Conservation (phyloP, 2,329 filamentous ascomycete genomes). For the Pseudovirgaria hyperparasitica region DNA sequence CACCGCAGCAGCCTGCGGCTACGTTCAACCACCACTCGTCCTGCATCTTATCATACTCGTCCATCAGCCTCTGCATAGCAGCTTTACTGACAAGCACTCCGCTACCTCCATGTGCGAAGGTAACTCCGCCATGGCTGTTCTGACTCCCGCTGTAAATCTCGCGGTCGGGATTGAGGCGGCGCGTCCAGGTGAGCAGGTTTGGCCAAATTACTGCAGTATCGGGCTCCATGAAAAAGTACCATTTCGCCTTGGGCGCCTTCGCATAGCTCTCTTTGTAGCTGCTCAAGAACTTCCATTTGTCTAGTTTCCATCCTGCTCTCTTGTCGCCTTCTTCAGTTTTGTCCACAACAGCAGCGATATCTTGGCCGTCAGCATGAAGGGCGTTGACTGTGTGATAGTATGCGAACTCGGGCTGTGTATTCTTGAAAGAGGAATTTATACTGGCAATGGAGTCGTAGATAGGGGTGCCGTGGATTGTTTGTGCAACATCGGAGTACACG, state of each 20-base stretch:
- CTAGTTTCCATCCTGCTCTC: too few relatives aligned
- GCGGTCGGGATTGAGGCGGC: conserved; percentile 1
- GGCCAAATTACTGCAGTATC: conserved; percentile 4
- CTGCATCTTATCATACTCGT: conserved; percentile 2
- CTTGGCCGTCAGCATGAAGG: conserved; percentile 28
- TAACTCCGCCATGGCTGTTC: conserved; percentile 3
- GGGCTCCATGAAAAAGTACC: conserved; percentile 5
- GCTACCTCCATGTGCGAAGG: conserved; percentile 2
- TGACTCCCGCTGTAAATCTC: conserved; percentile 4
- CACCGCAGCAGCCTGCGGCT: conserved; percentile 23
- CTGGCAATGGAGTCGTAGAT: conserved; percentile 38
- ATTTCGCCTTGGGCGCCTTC: conserved; percentile 4
- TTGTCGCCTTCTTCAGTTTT: too few relatives aligned
- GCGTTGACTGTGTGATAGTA: conserved; percentile 36
- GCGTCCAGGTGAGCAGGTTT: conserved; percentile 3
- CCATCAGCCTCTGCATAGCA: conserved; percentile 2
- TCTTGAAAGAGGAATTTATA: conserved; percentile 20
- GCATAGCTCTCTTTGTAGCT: too few relatives aligned
- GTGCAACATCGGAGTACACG: conserved; percentile 46
- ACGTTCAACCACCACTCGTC: conserved; percentile 16
- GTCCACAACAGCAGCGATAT: conserved; percentile 30
- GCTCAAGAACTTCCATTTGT: too few relatives aligned
- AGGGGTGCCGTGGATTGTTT: conserved; percentile 37
- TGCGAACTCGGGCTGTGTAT: conserved; percentile 34
- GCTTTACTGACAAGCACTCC: conserved; percentile 3